A percentile compares a stretch with the other conserved stretches of the same genome.
Evolutionary conservation across 345 rosid genomes (phyloP).

Genomic region (Conringia planisiliqua): DNA sequence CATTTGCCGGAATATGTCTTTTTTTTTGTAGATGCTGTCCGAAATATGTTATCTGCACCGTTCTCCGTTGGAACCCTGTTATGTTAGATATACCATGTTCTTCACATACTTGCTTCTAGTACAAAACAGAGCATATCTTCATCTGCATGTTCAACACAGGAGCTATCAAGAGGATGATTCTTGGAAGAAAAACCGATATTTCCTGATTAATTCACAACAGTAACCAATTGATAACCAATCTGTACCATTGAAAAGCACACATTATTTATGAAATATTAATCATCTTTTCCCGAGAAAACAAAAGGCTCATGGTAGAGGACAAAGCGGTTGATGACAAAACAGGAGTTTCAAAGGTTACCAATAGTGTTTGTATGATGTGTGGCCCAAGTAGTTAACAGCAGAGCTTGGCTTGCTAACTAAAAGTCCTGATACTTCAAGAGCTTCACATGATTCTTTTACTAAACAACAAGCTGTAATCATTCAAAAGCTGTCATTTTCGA

Average conservation of each 20-base stretch:
- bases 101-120: slow-evolving; percentile 11
- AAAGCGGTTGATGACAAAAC: slow-evolving; percentile 23
- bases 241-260: slow-evolving; percentile 4
- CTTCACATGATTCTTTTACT: slow-evolving; percentile 32
- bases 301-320: slow-evolving; percentile 26
- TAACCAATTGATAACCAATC: not conserved
- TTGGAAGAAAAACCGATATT: not conserved
- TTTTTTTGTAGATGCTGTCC: slow-evolving; percentile 18
- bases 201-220: not conserved
- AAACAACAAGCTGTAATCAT: slow-evolving; percentile 30
- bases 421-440: slow-evolving; percentile 20
- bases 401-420: slow-evolving; percentile 29
- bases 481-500: slow-evolving; percentile 27
- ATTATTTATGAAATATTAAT: slow-evolving; percentile 4
- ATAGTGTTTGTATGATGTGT: slow-evolving; percentile 25
- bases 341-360: slow-evolving; percentile 36
- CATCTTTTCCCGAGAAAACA: not conserved
- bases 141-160: slow-evolving; percentile 18
- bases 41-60: slow-evolving; percentile 17
- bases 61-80: slow-evolving; percentile 29
- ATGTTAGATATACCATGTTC: slow-evolving; percentile 19
- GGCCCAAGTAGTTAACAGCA: slow-evolving; percentile 34
- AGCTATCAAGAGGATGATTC: slow-evolving; percentile 17
- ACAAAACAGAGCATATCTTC: slow-evolving; percentile 14
- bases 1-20: slow-evolving; percentile 23